Base-by-base conservation (phyloP, 2,329 filamentous ascomycete genomes). In the Cercospora berteroae region DNA sequence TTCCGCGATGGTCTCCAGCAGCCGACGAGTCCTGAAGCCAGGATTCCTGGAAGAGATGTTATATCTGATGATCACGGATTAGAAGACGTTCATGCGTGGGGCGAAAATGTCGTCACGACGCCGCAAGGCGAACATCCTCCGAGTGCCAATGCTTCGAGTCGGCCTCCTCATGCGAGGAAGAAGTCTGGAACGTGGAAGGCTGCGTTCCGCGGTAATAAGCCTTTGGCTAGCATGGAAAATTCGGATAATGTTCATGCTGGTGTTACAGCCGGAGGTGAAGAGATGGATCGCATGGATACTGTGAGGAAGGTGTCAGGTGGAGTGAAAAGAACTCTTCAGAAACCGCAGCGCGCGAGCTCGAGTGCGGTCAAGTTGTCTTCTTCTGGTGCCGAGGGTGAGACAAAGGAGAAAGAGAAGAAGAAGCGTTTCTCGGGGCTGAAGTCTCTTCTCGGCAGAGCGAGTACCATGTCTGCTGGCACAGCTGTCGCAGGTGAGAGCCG, bases 351-450 rank as follows among this genome's bases (percentile, higher is more conserved):
- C 3, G 73, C 76, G 3, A 67, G 72, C 5, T 70, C 74, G 1
- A 70, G 70, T 57, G 67, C 71, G 7, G 68, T 70, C 2, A 64
- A 64, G 25, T 57, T 64, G 33, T 29, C 61, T 58, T 58, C 55
- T 33, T 52, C 13, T 3, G 20, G 6, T 52, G 71, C 72, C 39
- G 27, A 25, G 31, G 27, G 31, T 58, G 27, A 36, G 8, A n/a
- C 29, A 36, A 36, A 58, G 9, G 27, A 58, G 27, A 58, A 58
- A n/a, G 55, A 58, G 55, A 76, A 77, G 60, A 83, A 82, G 69
- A 83, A 82, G 64, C 77, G 82, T 36, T 82, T 83, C 58, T 83
- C 82, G 1, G 72, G 77, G 3, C 69, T 84, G 10, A 81, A 81
- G 4, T 80, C 77, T 36, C 69, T 84, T 1, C 83, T 84, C 63